Conservation (phyloP, 805 yeast species). For the Kuraishia borneana region DNA sequence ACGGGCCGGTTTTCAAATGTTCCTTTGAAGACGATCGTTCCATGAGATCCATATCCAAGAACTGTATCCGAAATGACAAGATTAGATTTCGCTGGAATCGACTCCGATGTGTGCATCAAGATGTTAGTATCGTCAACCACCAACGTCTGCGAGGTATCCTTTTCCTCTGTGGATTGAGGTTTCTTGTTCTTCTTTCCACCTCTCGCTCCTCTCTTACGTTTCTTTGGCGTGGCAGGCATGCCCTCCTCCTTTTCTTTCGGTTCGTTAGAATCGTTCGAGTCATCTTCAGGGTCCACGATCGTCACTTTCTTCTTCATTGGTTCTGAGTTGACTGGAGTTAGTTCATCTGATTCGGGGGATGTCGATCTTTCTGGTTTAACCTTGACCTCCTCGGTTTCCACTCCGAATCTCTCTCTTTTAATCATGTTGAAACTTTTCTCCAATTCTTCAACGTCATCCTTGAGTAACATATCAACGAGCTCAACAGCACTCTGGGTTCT, state of each 20-base stretch:
- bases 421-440: slow-evolving; percentile 14
- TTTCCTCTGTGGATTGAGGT: slow-evolving; percentile 4
- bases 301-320: not conserved
- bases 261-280: not conserved
- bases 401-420: slow-evolving; percentile 13
- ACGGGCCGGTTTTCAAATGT: slow-evolving; percentile 87
- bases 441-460: slow-evolving; percentile 14
- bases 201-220: slow-evolving; percentile 74
- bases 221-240: slow-evolving; percentile 24
- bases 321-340: not conserved
- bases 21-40: slow-evolving; percentile 90
- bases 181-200: slow-evolving; percentile 62
- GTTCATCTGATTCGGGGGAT: not conserved
- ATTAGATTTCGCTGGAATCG: slow-evolving; percentile 16
- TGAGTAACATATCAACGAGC: slow-evolving; percentile 18
- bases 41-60: slow-evolving; percentile 95
- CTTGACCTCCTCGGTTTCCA: not conserved
- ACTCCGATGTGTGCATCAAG: not conserved
- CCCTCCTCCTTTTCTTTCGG: slow-evolving; percentile 2
- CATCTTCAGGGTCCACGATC: slow-evolving; percentile 2
- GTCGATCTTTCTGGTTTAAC: slow-evolving; percentile 3
- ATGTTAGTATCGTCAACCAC: not conserved
- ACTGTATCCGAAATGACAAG: slow-evolving; percentile 58
- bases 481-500: slow-evolving; percentile 22
- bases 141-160: not conserved